Conservation (phyloP, 179 eudicot species). For the Gypsophila paniculata region DNA sequence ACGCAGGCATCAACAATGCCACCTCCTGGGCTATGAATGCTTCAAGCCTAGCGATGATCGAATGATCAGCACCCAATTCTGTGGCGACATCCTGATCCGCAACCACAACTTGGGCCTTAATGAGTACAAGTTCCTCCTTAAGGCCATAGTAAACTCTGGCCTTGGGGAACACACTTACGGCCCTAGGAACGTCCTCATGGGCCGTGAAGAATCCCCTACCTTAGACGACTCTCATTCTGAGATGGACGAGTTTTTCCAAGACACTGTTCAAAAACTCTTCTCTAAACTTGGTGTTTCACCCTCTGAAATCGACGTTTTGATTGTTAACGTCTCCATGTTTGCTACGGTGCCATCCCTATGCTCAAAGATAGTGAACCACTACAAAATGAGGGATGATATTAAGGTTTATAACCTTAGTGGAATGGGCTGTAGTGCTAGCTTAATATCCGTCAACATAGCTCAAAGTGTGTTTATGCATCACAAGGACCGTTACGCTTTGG, state of each 20-base stretch:
- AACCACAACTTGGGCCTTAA: conserved; percentile 61
- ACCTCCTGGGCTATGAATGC: conserved; percentile 62
- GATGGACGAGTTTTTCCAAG: conserved; percentile 56
- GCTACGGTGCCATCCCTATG: conserved; percentile 57
- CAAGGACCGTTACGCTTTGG: conserved; percentile 45
- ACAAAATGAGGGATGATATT: conserved; percentile 69
- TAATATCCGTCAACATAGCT: conserved; percentile 53
- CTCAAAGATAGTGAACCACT: conserved; percentile 54
- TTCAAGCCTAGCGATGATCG: conserved; percentile 57
- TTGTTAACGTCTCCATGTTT: conserved; percentile 67
- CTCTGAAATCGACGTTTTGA: conserved; percentile 56
- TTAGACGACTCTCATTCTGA: conserved; percentile 43
- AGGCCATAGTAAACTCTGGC: conserved; percentile 74
- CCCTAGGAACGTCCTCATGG: conserved; percentile 53
- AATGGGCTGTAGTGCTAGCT: conserved; percentile 96
- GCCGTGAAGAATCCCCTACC: conserved; percentile 47
- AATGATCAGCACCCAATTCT: conserved; percentile 54
- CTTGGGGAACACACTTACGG: conserved; percentile 71
- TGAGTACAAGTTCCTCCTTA: conserved; percentile 72
- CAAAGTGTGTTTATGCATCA: conserved; percentile 46
- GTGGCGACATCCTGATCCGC: conserved; percentile 58
- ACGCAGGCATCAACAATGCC: conserved; percentile 42
- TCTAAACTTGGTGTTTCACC: conserved; percentile 36
- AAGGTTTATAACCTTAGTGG: conserved; percentile 75
- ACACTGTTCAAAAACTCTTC: conserved; percentile 46